Evolutionary conservation across 2,329 filamentous ascomycete species (phyloP).

Genomic region (Clonostachys byssicola): DNA sequence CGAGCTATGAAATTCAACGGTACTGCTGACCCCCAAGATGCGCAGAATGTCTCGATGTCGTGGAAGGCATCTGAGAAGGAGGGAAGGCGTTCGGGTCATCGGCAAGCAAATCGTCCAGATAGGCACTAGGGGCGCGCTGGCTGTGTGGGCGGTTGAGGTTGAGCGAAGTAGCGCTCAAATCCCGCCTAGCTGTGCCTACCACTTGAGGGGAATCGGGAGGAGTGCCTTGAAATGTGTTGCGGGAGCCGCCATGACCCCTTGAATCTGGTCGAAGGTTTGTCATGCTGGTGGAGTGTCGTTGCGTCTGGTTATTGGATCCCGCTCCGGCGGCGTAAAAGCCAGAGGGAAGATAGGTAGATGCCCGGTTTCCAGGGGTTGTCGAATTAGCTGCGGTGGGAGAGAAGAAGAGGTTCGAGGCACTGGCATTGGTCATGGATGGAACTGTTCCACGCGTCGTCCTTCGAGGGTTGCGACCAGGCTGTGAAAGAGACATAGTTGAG

Average conservation of each 20-base stretch:
- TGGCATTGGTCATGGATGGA: constrained; percentile 49
- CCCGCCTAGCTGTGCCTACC: constrained; percentile 31
- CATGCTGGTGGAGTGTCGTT: constrained; percentile 53
- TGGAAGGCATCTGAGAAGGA: constrained; percentile 26
- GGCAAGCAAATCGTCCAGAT: constrained; percentile 84
- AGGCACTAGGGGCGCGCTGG: constrained; percentile 79
- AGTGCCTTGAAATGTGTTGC: constrained; percentile 41
- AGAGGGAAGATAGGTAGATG: constrained; percentile 79
- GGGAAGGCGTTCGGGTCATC: constrained; percentile 57
- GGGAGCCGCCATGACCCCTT: constrained; percentile 37
- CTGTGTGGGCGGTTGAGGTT: constrained; percentile 54
- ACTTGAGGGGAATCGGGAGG: constrained; percentile 64
- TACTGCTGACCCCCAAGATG: too few relatives aligned
- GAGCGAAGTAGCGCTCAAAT: constrained; percentile 61
- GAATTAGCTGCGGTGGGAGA: constrained; percentile 75
- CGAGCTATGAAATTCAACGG: too few relatives aligned
- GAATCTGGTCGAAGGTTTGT: constrained; percentile 58
- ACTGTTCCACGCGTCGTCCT: constrained; percentile 38
- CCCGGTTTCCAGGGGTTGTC: constrained; percentile 61
- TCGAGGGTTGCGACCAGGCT: background rate
- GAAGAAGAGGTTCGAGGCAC: constrained; percentile 80
- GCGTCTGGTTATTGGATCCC: constrained; percentile 39
- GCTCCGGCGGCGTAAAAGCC: constrained; percentile 82
- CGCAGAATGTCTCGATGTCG: too few relatives aligned
- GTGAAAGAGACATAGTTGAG: constrained; percentile 43